Conservation (phyloP, 2,329 filamentous ascomycete genomes). For the Ophiosphaerella korrae region DNA sequence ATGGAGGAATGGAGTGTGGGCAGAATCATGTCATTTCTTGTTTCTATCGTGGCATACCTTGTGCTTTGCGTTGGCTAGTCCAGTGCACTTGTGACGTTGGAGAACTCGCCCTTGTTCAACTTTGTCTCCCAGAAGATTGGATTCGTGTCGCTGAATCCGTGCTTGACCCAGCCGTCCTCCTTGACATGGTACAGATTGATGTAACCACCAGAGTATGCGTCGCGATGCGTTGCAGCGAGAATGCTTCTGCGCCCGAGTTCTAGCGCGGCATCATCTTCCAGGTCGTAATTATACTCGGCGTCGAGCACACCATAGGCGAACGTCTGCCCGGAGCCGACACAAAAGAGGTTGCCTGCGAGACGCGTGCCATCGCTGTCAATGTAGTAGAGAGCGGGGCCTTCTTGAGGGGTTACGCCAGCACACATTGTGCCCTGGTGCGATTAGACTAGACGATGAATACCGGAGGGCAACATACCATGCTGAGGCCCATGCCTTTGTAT, state of each 20-base stretch:
- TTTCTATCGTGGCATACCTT: not conserved
- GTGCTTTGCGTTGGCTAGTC: conserved; percentile 51
- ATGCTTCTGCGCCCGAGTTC: conserved; percentile 92
- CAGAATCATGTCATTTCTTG: not conserved
- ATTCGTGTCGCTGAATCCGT: conserved; percentile 97
- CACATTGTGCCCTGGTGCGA: conserved; percentile 82
- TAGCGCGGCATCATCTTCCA: conserved; percentile 84
- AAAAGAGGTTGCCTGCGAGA: conserved; percentile 93
- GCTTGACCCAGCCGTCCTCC: conserved; percentile 98
- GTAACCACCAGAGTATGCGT: conserved; percentile 97
- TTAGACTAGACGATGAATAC: conserved; percentile 9
- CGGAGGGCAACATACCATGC: conserved; percentile 64
- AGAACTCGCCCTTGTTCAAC: conserved; percentile 97
- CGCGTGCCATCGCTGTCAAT: conserved; percentile 97
- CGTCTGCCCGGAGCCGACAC: conserved; percentile 96
- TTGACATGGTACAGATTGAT: conserved; percentile 99
- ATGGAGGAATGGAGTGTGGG: too few relatives aligned
- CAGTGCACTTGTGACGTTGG: conserved; percentile 83
- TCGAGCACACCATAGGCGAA: conserved; percentile 98
- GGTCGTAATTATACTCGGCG: conserved; percentile 89
- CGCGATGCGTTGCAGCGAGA: conserved; percentile 91
- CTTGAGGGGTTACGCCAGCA: conserved; percentile 91
- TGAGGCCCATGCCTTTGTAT: conserved; percentile 98
- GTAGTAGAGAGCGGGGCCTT: conserved; percentile 98
- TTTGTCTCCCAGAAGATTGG: conserved; percentile 99